Conservation (phyloP, 2,329 filamentous ascomycete genomes). For the Ceratocystis destructans region DNA sequence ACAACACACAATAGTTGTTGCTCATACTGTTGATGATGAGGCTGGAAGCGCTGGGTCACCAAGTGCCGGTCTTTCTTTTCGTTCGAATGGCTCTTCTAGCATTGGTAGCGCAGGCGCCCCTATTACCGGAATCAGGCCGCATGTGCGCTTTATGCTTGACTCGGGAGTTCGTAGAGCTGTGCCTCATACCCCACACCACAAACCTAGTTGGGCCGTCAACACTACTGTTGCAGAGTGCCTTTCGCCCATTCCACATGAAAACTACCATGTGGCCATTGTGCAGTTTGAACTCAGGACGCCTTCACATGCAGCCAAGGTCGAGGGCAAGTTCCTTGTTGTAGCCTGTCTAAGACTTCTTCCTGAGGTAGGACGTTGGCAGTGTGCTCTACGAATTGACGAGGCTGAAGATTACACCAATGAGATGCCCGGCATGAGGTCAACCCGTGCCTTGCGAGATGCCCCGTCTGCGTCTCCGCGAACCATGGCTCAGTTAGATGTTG, state of each 20-base stretch:
- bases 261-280: constrained; percentile 16
- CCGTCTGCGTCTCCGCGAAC: constrained; percentile 4
- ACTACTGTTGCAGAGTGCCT: constrained; percentile 9
- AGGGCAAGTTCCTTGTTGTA: constrained; percentile 16
- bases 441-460: constrained; percentile 7
- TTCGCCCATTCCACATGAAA: constrained; percentile 17
- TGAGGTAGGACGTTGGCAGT: constrained; percentile 15
- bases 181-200: constrained; percentile 14
- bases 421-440: constrained; percentile 12
- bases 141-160: constrained; percentile 13
- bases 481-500: constrained; percentile 16
- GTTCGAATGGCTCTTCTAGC: background rate
- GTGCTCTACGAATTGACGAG: constrained; percentile 16
- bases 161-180: constrained; percentile 13
- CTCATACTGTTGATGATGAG: constrained; percentile 10
- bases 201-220: constrained; percentile 15
- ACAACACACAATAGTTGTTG: constrained; percentile 18
- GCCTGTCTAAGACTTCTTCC: constrained; percentile 15
- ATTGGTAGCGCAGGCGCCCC: background rate
- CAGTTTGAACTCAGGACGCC: constrained; percentile 16
- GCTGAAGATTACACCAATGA: constrained; percentile 17
- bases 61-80: constrained; percentile 6
- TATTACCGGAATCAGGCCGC: constrained; percentile 3
- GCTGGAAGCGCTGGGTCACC: background rate
- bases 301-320: constrained; percentile 16